Percentiles rank a stretch among this genome's conserved stretches.
Conservation (phyloP, 2,329 filamentous ascomycete species). For the Alternaria ventricosa region DNA sequence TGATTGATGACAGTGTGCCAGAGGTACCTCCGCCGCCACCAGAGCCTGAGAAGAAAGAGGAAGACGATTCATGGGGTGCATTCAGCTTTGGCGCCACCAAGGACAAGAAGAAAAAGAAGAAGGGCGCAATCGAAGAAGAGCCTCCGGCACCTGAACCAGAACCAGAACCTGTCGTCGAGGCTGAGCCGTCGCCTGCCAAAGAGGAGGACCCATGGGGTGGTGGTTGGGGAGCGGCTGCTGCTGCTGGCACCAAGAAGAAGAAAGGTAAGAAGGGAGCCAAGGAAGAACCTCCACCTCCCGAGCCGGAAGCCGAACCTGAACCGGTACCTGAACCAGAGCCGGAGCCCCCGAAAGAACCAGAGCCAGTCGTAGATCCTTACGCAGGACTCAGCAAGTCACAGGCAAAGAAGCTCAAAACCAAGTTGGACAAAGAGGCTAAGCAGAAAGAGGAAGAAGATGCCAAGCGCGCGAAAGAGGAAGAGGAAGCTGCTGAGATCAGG, state of each 20-base stretch:
- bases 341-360: constrained; percentile 35
- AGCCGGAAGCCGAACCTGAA: constrained; percentile 20
- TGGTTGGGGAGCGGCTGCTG: constrained; percentile 26
- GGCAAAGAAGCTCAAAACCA: constrained; percentile 41
- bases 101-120: constrained; percentile 48
- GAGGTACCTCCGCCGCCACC: constrained; percentile 28
- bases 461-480: constrained; percentile 27
- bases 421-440: constrained; percentile 42
- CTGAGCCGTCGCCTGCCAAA: constrained; percentile 39
- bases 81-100: constrained; percentile 38
- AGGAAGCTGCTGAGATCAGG: constrained; percentile 28
- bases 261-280: constrained; percentile 36
- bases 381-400: constrained; percentile 38
- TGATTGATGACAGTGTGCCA: constrained; percentile 39
- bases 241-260: constrained; percentile 33
- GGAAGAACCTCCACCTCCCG: constrained; percentile 27
- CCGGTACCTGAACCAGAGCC: constrained; percentile 12
- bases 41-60: constrained; percentile 34
- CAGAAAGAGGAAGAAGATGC: constrained; percentile 27
- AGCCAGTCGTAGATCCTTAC: constrained; percentile 47
- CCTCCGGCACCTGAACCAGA: constrained; percentile 30
- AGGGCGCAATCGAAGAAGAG: constrained; percentile 30
- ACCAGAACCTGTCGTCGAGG: constrained; percentile 34
- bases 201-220: constrained; percentile 41
- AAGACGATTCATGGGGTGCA: constrained; percentile 29